Percentiles rank a stretch among this genome's conserved stretches.
Evolutionary conservation across 768 basidiomycete species (phyloP).

Genomic region (Lentinula sp.): DNA sequence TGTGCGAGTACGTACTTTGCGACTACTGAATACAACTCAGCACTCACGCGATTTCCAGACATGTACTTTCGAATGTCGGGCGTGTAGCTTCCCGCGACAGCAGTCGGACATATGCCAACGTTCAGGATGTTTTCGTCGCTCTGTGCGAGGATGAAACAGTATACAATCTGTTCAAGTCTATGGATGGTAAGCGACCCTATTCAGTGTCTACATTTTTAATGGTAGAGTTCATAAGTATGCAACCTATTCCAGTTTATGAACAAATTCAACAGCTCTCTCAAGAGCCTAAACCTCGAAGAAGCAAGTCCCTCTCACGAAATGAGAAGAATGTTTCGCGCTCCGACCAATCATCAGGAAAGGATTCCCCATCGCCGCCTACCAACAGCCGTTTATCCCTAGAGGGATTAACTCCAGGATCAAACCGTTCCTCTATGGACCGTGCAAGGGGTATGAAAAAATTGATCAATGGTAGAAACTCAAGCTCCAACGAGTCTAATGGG

Average conservation of each 20-base stretch:
- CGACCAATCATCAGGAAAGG: slow-evolving; percentile 28
- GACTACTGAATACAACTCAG: slow-evolving; percentile 5
- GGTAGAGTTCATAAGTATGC: not conserved
- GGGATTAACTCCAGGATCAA: slow-evolving; percentile 23
- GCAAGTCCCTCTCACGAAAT: slow-evolving; percentile 60
- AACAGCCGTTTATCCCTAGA: slow-evolving; percentile 35
- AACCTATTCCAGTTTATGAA: slow-evolving; percentile 53
- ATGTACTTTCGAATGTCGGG: slow-evolving; percentile 78
- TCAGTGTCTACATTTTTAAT: not conserved
- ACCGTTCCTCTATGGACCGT: slow-evolving; percentile 60
- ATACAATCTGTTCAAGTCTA: slow-evolving; percentile 77
- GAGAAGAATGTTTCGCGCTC: slow-evolving; percentile 42
- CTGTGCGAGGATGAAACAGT: slow-evolving; percentile 87
- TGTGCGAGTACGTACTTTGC: slow-evolving; percentile 70
- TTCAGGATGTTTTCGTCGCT: slow-evolving; percentile 80
- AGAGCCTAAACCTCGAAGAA: slow-evolving; percentile 50
- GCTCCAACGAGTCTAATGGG: slow-evolving; percentile 35
- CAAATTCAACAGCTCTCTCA: slow-evolving; percentile 70
- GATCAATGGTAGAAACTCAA: slow-evolving; percentile 30
- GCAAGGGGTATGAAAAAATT: slow-evolving; percentile 57
- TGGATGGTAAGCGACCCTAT: slow-evolving; percentile 56
- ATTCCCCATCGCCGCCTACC: slow-evolving; percentile 21
- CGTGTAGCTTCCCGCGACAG: slow-evolving; percentile 84
- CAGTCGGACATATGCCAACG: slow-evolving; percentile 65
- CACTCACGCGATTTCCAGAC: slow-evolving; percentile 39